A percentile compares a stretch with the other conserved stretches of the same genome.
Evolutionary conservation across 257 asterid genomes (phyloP).

Genomic region (Solanum phureja): DNA sequence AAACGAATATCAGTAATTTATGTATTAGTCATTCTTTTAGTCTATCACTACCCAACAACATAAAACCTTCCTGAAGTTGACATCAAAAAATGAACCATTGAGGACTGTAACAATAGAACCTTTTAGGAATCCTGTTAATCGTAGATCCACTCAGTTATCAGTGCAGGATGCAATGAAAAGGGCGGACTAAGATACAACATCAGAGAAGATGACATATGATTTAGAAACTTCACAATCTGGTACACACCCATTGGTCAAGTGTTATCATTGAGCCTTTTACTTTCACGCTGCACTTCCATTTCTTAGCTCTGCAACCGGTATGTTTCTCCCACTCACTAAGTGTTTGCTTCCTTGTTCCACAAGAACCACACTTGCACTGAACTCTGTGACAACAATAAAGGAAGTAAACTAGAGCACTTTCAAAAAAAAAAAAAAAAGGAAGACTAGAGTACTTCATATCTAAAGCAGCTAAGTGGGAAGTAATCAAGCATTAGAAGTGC

Average conservation of each 20-base stretch:
- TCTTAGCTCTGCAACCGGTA: slow-evolving; percentile 95
- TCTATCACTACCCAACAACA: neutral
- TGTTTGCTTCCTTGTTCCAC: slow-evolving; percentile 61
- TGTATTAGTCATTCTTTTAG: neutral
- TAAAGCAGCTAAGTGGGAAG: neutral
- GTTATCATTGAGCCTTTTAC: slow-evolving; percentile 53
- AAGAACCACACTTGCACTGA: slow-evolving; percentile 78
- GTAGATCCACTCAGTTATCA: neutral
- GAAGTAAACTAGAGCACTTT: neutral
- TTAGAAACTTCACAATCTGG: neutral
- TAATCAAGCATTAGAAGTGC: neutral
- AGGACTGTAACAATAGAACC: neutral
- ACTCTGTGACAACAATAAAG: slow-evolving; percentile 47
- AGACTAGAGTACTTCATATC: neutral
- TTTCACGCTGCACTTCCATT: slow-evolving; percentile 95
- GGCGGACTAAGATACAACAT: neutral
- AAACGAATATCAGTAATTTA: neutral
- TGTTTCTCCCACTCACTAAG: slow-evolving; percentile 94
- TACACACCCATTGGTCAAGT: slow-evolving; percentile 85
- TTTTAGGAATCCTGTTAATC: neutral
- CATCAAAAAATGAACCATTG: neutral
- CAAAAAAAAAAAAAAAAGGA: neutral
- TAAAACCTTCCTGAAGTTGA: neutral
- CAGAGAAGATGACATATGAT: neutral
- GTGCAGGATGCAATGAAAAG: neutral